Base-by-base conservation (phyloP, 2,329 filamentous ascomycete genomes). In the Fusarium tupiense region DNA sequence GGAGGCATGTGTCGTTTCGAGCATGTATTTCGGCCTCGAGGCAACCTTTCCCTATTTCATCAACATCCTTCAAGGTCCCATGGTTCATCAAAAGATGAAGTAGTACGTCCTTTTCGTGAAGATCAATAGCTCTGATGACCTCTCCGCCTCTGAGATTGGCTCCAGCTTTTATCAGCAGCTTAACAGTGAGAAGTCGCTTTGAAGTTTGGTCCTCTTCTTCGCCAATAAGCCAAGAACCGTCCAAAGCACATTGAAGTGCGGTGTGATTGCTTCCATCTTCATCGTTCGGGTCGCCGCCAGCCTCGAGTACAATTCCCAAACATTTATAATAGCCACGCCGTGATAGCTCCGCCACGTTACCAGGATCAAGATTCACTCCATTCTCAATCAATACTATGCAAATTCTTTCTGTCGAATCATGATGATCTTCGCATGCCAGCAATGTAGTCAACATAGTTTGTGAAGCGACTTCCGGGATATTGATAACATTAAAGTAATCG, bases 281-380 rank as follows among this genome's bases (percentile, higher is more conserved):
- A 3, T 53, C 49, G 3, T 37, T 26, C 2, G 33, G 13, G 3
- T 26, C 2, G 3, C 50, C 19, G 0, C 50, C 33, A 37, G 9
- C 13, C 2, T 2, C 3, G 1, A 53, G 19, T 6, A n/a, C 50
- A 0, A 1, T 13, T 22, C 11, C 9, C 4, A 53, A 11, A 17
- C 17, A 22, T 22, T 0, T 16, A 6, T 26, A 3, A 7, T 5
- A 9, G 0, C 22, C 0, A 19, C 3, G 11, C 10, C 3, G 1
- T 9, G 47, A 50, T 14, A 50, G 5, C 7, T 0, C 6, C 1
- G 8, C n/a, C 19, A 53, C 9, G 1, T 16, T 6, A 0, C 17
- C 11, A 13, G 0, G 11, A 2, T 17, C 6, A 2, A 33, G 3
- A 3, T 0, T 2, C 3, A 3, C 29, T 31, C 29, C 16, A 0